phyloP scores from a whole-genome alignment of 805 yeast genomes.

The Grigorovia humatica region DNA sequence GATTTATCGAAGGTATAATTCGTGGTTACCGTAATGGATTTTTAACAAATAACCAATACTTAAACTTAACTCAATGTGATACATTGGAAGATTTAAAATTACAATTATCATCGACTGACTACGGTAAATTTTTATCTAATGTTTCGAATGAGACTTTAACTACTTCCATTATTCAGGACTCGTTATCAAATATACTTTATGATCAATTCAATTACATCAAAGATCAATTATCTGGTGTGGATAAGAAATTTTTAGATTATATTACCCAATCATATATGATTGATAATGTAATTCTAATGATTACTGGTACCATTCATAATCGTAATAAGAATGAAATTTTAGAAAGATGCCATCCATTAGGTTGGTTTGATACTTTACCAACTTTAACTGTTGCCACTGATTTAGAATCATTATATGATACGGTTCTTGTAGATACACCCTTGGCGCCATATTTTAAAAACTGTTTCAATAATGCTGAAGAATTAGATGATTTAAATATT shows the following conservation, averaged over 20 bases:
- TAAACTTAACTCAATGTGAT: slow-evolving; percentile 93
- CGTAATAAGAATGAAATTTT: slow-evolving; percentile 83
- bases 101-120: slow-evolving; percentile 92
- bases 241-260: slow-evolving; percentile 78
- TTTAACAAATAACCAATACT: slow-evolving; percentile 66
- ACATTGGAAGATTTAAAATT: slow-evolving; percentile 86
- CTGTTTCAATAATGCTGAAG: slow-evolving; percentile 74
- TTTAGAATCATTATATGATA: slow-evolving; percentile 82
- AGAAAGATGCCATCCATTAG: slow-evolving; percentile 89
- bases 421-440: slow-evolving; percentile 93
- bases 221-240: slow-evolving; percentile 71
- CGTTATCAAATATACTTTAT: slow-evolving; percentile 62
- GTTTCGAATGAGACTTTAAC: slow-evolving; percentile 68
- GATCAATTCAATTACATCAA: slow-evolving; percentile 79
- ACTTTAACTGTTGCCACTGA: slow-evolving; percentile 92
- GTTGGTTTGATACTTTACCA: slow-evolving; percentile 97
- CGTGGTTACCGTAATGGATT: slow-evolving; percentile 89
- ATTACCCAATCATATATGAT: slow-evolving; percentile 97
- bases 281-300: slow-evolving; percentile 90
- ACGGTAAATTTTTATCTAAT: slow-evolving; percentile 80
- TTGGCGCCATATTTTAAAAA: slow-evolving; percentile 92
- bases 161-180: slow-evolving; percentile 77
- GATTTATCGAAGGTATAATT: slow-evolving; percentile 88
- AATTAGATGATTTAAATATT: slow-evolving; percentile 88
- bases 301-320: slow-evolving; percentile 94